A percentile compares a stretch with the other conserved stretches of the same genome.
These are phyloP conservation scores for Amylostereum areolatum DNA, from an alignment of 1,284 basidiomycete genomes.

Conservation along the genomic window DNA sequence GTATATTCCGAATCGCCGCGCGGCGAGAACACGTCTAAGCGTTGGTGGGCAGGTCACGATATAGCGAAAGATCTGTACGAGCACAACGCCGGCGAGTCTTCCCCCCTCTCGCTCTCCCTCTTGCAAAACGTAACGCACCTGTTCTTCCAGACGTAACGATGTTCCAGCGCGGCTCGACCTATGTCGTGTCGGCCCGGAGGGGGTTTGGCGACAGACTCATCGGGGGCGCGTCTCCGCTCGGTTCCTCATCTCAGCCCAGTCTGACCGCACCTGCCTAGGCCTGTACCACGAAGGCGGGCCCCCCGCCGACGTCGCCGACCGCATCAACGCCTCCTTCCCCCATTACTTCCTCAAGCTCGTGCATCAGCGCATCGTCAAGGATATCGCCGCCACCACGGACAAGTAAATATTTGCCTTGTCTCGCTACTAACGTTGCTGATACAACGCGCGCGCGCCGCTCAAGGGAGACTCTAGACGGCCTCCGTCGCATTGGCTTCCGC, in stretches of 20 bases:
- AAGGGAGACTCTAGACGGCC: conserved; percentile 49
- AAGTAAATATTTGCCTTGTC: conserved; percentile 9
- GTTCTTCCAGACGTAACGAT: not conserved
- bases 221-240: not conserved
- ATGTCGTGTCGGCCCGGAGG: conserved; percentile 25
- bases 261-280: conserved; percentile 19
- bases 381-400: conserved; percentile 38
- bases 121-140: no score
- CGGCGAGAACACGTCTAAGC: not conserved
- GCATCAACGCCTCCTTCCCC: not conserved
- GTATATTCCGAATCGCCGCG: not conserved
- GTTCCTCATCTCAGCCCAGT: conserved; percentile 30
- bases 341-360: not conserved
- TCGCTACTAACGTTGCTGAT: not conserved
- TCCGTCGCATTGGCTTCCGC: conserved; percentile 56
- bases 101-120: not conserved
- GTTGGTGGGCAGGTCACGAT: conserved; percentile 26
- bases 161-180: conserved; percentile 1
- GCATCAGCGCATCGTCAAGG: not conserved
- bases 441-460: not conserved
- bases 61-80: conserved; percentile 40
- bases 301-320: not conserved
- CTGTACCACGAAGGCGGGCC: not conserved
- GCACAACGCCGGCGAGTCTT: no score
- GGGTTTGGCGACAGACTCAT: not conserved